phyloP scores from a whole-genome alignment of 2,329 filamentous ascomycete genomes.

The Cercospora sp. region DNA sequence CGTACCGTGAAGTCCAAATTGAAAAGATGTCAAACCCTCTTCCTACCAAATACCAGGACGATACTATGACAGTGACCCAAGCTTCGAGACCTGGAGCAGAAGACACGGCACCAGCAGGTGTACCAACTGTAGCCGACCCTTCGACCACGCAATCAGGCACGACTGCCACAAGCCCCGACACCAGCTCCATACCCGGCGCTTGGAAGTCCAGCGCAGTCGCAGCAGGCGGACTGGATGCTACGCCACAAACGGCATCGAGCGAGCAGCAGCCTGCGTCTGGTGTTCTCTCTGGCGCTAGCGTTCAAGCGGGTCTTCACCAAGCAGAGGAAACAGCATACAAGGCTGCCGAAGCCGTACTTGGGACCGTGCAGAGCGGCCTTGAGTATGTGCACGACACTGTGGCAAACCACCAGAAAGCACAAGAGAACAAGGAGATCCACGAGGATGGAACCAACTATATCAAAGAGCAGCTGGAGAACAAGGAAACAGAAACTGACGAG shows the following conservation, averaged over 20 bases:
- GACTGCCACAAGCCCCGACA: conserved; percentile 7
- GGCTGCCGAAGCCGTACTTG: not conserved
- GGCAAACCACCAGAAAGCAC: conserved; percentile 2
- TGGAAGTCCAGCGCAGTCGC: not conserved
- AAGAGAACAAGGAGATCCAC: conserved; percentile 15
- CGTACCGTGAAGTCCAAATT: not conserved
- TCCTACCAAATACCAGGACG: conserved; percentile 16
- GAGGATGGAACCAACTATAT: conserved; percentile 14
- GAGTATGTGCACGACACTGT: conserved; percentile 1
- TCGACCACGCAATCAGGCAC: not conserved
- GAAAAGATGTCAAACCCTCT: conserved; percentile 6
- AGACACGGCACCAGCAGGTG: conserved; percentile 11
- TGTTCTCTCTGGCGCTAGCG: not conserved
- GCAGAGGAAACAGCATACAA: conserved; percentile 5
- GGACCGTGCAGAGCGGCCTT: not conserved
- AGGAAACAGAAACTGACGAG: not conserved
- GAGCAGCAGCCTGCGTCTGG: not conserved
- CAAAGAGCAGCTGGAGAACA: conserved; percentile 12
- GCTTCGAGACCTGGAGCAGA: conserved; percentile 14
- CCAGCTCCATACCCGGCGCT: not conserved
- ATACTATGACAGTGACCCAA: conserved; percentile 10
- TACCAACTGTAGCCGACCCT: not conserved
- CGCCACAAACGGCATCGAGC: not conserved
- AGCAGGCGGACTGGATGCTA: not conserved
- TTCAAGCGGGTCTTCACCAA: not conserved